phyloP scores from a whole-genome alignment of 768 basidiomycete genomes.

The Tephrocybe sp. region DNA sequence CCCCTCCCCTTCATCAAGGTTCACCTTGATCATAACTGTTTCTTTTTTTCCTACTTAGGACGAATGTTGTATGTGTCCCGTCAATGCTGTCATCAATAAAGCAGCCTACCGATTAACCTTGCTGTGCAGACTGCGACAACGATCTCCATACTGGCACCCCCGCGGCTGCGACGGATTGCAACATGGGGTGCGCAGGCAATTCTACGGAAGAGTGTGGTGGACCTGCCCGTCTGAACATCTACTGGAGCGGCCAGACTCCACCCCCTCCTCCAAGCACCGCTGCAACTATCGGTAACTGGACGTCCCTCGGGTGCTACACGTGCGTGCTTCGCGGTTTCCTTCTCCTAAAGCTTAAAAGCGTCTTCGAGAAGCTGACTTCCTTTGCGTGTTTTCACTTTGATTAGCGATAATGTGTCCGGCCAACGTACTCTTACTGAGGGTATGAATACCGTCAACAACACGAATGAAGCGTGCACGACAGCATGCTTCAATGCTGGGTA shows the following conservation, averaged over 20 bases:
- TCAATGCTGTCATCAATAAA: conserved; percentile 8
- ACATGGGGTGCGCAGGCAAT: conserved; percentile 59
- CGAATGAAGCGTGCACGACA: conserved; percentile 54
- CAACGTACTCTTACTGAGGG: conserved; percentile 37
- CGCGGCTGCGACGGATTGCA: conserved; percentile 52
- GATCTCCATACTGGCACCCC: conserved; percentile 41
- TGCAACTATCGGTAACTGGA: conserved; percentile 59
- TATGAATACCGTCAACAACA: conserved; percentile 34
- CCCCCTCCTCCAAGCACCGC: conserved; percentile 53
- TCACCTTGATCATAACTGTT: conserved; percentile 1
- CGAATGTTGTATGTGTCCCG: conserved; percentile 52
- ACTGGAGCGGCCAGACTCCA: conserved; percentile 57
- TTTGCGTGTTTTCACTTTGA: conserved; percentile 24
- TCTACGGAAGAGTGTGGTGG: conserved; percentile 59
- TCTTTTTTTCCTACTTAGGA: conserved; percentile 18
- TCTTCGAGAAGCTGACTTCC: conserved; percentile 37
- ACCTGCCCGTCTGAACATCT: conserved; percentile 56
- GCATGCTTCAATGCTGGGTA: conserved; percentile 58
- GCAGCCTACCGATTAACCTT: conserved; percentile 1
- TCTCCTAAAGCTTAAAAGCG: conserved; percentile 14
- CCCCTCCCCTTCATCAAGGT: conserved; percentile 1
- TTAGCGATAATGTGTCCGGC: conserved; percentile 44
- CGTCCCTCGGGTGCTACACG: conserved; percentile 75
- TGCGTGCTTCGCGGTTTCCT: conserved; percentile 25
- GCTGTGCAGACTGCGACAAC: conserved; percentile 60